Evolutionary conservation across 1,139 yeast genomes (phyloP), one percentile per base, ranked within the genome.

Genomic region (Geotrichum macrosporum): DNA sequence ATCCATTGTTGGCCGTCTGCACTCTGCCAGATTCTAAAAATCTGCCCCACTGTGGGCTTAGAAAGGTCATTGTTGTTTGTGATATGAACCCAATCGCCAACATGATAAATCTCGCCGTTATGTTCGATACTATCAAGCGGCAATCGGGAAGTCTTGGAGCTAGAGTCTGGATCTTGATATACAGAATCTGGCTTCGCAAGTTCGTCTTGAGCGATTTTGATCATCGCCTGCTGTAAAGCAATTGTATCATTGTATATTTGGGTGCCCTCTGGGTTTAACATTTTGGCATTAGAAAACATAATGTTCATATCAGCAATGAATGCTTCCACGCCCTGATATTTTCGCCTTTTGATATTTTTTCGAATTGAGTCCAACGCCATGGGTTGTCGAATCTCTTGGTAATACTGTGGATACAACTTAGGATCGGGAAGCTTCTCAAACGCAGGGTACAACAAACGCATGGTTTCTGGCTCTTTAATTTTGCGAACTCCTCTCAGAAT

Each of bases 41-140:
- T 78, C 65, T 92, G 98, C 8, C 95, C 96, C 22, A 89, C 85
- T 12, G 89, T 89, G 13, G 98, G 97, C 64, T 85, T 84, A 24
- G 80, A 75, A 1, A 84, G 80, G 64, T 89, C 96, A 62, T 88
- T 89, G 15, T 88, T 87, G 62, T 92, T 92, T 54, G 77, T 77
- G 50, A 92, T 74, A 54, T 88, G 77, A 8, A 92, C 87, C 98
- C 98, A 92, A 65, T 89, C 96, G 52, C 98, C 98, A 40, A 92
- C 88, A 55, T 76, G 77, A 67, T 85, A 92, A 9, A 73, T 71
- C 55, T 78, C 81, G 1, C 89, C 94, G 54, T 81, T 76, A 41
- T 81, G 77, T 44, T 79, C 82, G 39, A 86, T 75, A 46, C 77
- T 75, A 63, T 88, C 95, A 50, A 89, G 72, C 5, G 96, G 95